Evolutionary conservation across 768 basidiomycete genomes (phyloP), one percentile per base, ranked within the genome.

Genomic region (Pluteus cervinus): DNA sequence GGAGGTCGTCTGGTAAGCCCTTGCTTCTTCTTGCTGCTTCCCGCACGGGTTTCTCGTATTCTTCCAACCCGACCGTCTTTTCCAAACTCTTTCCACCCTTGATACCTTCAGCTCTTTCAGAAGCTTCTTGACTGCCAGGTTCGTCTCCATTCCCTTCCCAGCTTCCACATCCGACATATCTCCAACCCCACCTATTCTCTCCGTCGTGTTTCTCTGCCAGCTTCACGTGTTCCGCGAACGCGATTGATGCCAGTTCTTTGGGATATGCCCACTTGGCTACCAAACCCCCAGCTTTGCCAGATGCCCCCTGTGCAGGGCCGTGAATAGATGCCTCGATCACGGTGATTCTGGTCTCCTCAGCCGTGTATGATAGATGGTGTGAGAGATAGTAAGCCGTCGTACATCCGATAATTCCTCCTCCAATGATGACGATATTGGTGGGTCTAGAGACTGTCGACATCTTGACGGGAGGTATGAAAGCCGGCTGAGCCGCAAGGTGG

Each of bases 251-350:
- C 21, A 91, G 64, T 44, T 79, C 75, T 34, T 71, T 73, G 0
- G 81, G 80, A 49, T 81, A 82, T 34, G 88, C 91, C 89, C 90
- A 81, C 58, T 81, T 76, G 0, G 90, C 88, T 14, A 93, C 71
- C 9, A 94, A 73, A 0, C 86, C 87, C 4, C 86, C 88, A 1
- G 87, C 84, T 53, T 90, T 91, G 12, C 87, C 87, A 0, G 81
- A 85, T 1, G 86, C 82, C 1, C 85, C 89, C 43, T 86, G 83
- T 0, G 87, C 89, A 14, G 77, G 68, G 5, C 76, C 78, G 31
- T 70, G 52, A 5, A 54, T 62, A 0, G 83, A 86, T 37, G 87
- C 83, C 47, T 92, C 79, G 37, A 94, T 56, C 6, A 89, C 62
- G 11, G 77, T 83, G 29, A 86, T 61, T 18, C 56, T 66, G 8